A percentile compares a stretch with the other conserved stretches of the same genome.
Conservation (phyloP, 108 stramenopile genomes). For the Cyclotella atomus region DNA sequence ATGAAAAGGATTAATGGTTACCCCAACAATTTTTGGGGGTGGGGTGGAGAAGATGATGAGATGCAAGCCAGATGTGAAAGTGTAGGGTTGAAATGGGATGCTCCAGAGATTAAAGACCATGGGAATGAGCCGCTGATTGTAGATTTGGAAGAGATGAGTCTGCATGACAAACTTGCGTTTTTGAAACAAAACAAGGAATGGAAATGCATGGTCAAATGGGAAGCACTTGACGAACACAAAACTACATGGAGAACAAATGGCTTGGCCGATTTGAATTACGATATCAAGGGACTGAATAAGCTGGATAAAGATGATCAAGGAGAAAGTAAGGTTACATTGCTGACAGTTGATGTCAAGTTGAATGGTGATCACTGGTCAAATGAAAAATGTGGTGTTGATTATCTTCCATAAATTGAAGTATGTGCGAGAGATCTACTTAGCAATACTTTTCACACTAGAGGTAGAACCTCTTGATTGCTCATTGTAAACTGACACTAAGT, state of each 20-base stretch:
- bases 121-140: constrained; percentile 26
- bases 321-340: constrained; percentile 66
- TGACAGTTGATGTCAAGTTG: constrained; percentile 91
- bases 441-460: no score
- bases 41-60: constrained; percentile 99
- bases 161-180: constrained; percentile 76
- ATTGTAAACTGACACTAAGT: no score
- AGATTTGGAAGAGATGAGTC: constrained; percentile 84
- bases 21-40: constrained; percentile 99
- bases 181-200: constrained; percentile 82
- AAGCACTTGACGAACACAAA: constrained; percentile 93
- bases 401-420: constrained; percentile 24
- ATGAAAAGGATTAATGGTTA: constrained; percentile 96
- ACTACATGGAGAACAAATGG: constrained; percentile 92
- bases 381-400: constrained; percentile 79
- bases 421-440: no score
- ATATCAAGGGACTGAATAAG: constrained; percentile 54
- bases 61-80: constrained; percentile 87
- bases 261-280: constrained; percentile 83
- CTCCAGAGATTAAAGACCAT: constrained; percentile 41
- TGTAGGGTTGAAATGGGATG: constrained; percentile 72
- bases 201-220: constrained; percentile 98
- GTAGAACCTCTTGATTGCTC: no score
- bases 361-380: constrained; percentile 95
- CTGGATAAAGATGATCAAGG: constrained; percentile 57